A percentile compares a stretch with the other conserved stretches of the same genome.
Evolutionary conservation across 306 rosid genomes (phyloP).

Genomic region (Inga oerstediana): DNA sequence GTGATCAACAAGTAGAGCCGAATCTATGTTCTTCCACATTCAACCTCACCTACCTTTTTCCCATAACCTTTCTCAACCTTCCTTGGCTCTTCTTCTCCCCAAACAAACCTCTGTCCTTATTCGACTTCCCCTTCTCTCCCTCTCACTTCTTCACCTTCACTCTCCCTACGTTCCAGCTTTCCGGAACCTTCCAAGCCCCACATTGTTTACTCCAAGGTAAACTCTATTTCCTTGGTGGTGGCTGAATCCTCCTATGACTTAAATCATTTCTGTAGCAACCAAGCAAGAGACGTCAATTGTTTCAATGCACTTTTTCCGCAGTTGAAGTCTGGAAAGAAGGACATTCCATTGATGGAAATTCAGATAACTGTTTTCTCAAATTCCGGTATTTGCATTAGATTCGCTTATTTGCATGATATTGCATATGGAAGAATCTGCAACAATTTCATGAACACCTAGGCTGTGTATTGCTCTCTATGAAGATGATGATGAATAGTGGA

Average conservation of each 20-base stretch:
- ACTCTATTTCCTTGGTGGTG: conserved; percentile 35
- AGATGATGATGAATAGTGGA: no score
- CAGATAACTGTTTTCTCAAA: conserved; percentile 48
- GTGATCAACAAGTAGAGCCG: conserved; percentile 40
- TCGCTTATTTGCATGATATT: conserved; percentile 40
- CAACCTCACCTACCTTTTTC: conserved; percentile 27
- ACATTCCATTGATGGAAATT: conserved; percentile 43
- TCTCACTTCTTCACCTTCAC: conserved; percentile 35
- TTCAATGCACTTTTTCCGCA: conserved; percentile 41
- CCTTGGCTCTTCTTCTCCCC: conserved; percentile 76
- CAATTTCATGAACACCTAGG: conserved; percentile 57
- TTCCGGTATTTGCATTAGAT: conserved; percentile 46
- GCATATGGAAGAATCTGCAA: conserved; percentile 53
- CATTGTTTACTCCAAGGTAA: conserved; percentile 20
- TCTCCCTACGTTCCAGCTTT: conserved; percentile 50
- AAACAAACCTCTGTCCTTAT: conserved; percentile 51
- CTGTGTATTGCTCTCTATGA: conserved; percentile 20
- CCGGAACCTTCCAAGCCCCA: conserved; percentile 35
- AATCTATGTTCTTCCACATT: conserved; percentile 29
- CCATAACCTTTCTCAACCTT: conserved; percentile 55
- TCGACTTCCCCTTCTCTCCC: conserved; percentile 36
- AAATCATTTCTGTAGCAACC: conserved; percentile 12
- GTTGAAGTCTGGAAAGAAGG: conserved; percentile 1
- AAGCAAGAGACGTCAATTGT: conserved; percentile 25
- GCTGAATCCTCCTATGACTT: conserved; percentile 43